phyloP scores from a whole-genome alignment of 2,329 filamentous ascomycete species.

The Aspergillus sp. region DNA sequence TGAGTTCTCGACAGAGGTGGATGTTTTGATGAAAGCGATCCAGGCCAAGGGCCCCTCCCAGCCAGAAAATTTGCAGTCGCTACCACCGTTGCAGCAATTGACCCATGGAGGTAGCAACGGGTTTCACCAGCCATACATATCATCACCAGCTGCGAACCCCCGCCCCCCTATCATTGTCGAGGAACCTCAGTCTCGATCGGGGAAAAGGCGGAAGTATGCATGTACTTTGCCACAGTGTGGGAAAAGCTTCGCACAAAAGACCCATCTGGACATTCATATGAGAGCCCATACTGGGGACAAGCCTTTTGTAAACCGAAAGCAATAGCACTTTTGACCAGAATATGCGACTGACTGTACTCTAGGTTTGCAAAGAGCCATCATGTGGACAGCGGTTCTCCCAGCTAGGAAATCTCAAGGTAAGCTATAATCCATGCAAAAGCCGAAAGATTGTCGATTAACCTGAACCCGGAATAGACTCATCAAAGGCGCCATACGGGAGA shows the following conservation, averaged over 20 bases:
- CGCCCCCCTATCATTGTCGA: slow-evolving; percentile 30
- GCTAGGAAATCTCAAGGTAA: slow-evolving; percentile 82
- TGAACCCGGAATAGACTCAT: slow-evolving; percentile 62
- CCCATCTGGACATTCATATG: slow-evolving; percentile 86
- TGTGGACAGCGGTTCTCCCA: slow-evolving; percentile 86
- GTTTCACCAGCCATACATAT: slow-evolving; percentile 23
- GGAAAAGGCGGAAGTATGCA: slow-evolving; percentile 62
- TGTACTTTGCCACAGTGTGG: slow-evolving; percentile 73
- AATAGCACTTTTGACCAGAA: not conserved
- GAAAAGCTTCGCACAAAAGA: slow-evolving; percentile 87
- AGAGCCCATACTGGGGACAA: slow-evolving; percentile 86
- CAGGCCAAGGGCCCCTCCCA: slow-evolving; percentile 59
- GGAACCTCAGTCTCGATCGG: slow-evolving; percentile 34
- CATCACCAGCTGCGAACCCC: slow-evolving; percentile 16
- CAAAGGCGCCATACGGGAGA: slow-evolving; percentile 85
- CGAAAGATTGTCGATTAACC: not conserved
- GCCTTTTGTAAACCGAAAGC: slow-evolving; percentile 69
- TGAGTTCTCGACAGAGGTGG: slow-evolving; percentile 77
- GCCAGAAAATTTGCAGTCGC: slow-evolving; percentile 30
- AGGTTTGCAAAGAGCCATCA: slow-evolving; percentile 67
- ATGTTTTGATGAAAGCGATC: slow-evolving; percentile 85
- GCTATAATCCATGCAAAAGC: not conserved
- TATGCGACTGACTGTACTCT: not conserved
- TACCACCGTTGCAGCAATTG: slow-evolving; percentile 37
- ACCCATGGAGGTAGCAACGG: slow-evolving; percentile 24